Evolutionary conservation across 225 moss, liverwort and hornwort genomes (phyloP).

Genomic region (Antitrichia curtipendula): DNA sequence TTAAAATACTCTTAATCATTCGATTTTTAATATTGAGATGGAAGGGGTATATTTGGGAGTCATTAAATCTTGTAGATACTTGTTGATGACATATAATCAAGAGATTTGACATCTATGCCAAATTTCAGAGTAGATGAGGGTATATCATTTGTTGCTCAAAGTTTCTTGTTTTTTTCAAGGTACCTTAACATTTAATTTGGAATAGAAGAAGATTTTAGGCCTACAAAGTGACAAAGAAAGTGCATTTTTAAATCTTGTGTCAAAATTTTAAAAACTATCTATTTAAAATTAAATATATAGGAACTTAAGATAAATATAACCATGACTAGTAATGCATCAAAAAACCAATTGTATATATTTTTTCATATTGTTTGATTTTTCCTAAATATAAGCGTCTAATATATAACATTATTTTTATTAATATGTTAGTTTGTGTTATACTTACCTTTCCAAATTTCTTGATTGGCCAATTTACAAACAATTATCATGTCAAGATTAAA

Average conservation of each 20-base stretch:
- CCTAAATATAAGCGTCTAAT: background rate
- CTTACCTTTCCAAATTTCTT: too few species aligned
- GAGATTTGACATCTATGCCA: background rate
- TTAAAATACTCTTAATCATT: too few species aligned
- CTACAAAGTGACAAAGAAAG: background rate
- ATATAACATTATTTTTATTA: fast-evolving
- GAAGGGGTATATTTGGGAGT: too few species aligned
- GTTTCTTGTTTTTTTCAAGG: fast-evolving
- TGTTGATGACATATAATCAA: background rate
- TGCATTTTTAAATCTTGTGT: background rate
- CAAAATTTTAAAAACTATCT: background rate
- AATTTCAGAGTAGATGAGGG: background rate
- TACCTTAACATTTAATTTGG: background rate
- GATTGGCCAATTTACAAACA: background rate
- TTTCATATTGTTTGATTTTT: fast-evolving
- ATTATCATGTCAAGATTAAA: background rate
- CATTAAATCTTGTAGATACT: background rate
- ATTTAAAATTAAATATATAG: background rate
- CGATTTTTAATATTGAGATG: too few species aligned
- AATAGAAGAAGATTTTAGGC: background rate
- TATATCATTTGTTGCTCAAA: background rate
- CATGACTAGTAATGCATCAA: background rate
- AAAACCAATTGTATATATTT: background rate
- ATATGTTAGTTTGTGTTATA: background rate
- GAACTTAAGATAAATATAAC: background rate